Percentiles rank a stretch among this genome's conserved stretches.
phyloP scores from a whole-genome alignment of 441 rosid genomes.

The Adansonia gregorii region DNA sequence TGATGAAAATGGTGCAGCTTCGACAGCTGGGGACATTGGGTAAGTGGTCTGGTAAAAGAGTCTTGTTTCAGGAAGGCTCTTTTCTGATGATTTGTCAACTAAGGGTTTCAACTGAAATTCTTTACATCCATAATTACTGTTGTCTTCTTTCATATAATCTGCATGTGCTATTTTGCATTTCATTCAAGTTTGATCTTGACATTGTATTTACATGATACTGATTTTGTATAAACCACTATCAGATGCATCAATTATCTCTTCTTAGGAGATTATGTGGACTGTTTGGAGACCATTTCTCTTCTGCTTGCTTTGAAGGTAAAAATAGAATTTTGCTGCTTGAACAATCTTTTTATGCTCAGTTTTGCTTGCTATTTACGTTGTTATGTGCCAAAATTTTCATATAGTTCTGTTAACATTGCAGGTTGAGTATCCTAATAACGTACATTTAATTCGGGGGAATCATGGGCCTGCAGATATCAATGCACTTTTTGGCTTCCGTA shows the following conservation, averaged over 20 bases:
- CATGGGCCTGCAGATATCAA: slow-evolving; percentile 99
- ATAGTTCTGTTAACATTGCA: slow-evolving; percentile 41
- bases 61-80: neutral
- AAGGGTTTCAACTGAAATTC: neutral
- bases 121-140: neutral
- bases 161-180: neutral
- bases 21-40: slow-evolving; percentile 99
- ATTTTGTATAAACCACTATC: slow-evolving; percentile 42
- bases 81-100: neutral
- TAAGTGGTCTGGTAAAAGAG: slow-evolving; percentile 45
- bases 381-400: slow-evolving; percentile 25
- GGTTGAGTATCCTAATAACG: slow-evolving; percentile 87
- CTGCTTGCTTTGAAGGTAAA: slow-evolving; percentile 94
- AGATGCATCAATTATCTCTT: slow-evolving; percentile 98
- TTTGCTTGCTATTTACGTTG: slow-evolving; percentile 26
- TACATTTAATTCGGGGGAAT: slow-evolving; percentile 95
- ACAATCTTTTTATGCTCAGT: slow-evolving; percentile 3
- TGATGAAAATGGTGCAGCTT: slow-evolving; percentile 98
- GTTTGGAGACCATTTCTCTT: slow-evolving; percentile 91
- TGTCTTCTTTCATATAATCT: neutral
- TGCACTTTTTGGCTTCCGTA: slow-evolving; percentile 98
- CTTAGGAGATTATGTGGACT: slow-evolving; percentile 98
- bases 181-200: neutral
- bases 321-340: slow-evolving; percentile 3
- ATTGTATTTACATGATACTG: slow-evolving; percentile 25